Evolutionary conservation across 306 rosid species (phyloP).

Genomic region (Cyamopsis tetragonoloba): DNA sequence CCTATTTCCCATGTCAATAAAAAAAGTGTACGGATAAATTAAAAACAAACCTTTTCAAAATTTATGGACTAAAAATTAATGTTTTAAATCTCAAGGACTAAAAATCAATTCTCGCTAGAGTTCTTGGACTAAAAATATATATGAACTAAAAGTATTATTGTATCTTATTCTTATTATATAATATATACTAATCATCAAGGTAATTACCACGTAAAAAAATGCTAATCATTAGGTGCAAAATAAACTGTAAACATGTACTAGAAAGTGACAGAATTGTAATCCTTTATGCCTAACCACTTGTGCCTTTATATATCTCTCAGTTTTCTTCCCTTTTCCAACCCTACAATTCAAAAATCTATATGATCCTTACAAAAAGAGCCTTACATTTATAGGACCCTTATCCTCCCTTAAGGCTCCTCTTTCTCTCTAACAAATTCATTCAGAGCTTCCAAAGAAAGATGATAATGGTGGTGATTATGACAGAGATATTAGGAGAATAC

Average conservation of each 20-base stretch:
- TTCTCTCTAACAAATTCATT: slow-evolving; percentile 12
- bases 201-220: slow-evolving; percentile 10
- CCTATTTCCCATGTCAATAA: too few relatives aligned
- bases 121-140: too few relatives aligned
- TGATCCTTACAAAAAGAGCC: slow-evolving; percentile 15
- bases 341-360: neutral
- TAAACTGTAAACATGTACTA: neutral
- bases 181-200: slow-evolving; percentile 11
- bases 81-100: too few relatives aligned
- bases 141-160: too few relatives aligned
- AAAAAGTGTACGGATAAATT: too few relatives aligned
- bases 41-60: too few relatives aligned
- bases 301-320: neutral
- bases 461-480: slow-evolving; percentile 55
- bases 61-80: too few relatives aligned
- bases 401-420: neutral
- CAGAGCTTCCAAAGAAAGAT: slow-evolving; percentile 32
- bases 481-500: slow-evolving; percentile 55
- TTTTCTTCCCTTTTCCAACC: too few relatives aligned
- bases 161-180: neutral
- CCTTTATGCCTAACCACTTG: slow-evolving; percentile 20
- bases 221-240: neutral
- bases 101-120: too few relatives aligned
- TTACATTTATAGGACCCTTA: neutral
- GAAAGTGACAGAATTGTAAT: slow-evolving; percentile 22